Evolutionary conservation across 1,139 yeast species (phyloP).

Genomic region (Blastobotrys apis): DNA sequence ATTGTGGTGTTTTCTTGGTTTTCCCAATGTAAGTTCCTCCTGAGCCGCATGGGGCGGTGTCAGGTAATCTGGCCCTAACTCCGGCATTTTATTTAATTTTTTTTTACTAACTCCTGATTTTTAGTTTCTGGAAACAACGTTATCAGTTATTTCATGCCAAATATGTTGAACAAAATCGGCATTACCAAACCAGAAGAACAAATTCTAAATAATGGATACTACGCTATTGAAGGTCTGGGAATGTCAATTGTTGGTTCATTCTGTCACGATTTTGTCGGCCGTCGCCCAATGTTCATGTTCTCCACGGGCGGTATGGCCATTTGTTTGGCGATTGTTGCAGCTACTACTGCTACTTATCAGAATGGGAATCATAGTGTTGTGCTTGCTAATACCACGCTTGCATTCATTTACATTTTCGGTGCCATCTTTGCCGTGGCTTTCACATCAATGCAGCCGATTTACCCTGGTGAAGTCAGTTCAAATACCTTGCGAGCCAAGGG

Average conservation of each 20-base stretch:
- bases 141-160: constrained; percentile 15
- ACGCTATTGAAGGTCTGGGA: constrained; percentile 14
- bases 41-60: not conserved
- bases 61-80: not conserved
- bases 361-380: constrained; percentile 8
- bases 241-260: constrained; percentile 19
- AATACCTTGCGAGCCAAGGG: constrained; percentile 36
- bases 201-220: constrained; percentile 17
- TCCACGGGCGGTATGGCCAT: constrained; percentile 15
- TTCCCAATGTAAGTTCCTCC: constrained; percentile 10
- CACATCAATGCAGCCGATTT: constrained; percentile 30
- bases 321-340: constrained; percentile 22
- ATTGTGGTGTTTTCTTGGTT: constrained; percentile 16
- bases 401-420: constrained; percentile 23
- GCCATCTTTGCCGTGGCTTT: constrained; percentile 19
- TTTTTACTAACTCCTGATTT: not conserved
- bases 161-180: constrained; percentile 16
- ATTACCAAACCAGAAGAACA: constrained; percentile 15
- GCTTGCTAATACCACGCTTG: constrained; percentile 19
- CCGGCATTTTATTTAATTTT: not conserved
- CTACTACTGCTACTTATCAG: constrained; percentile 18
- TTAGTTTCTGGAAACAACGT: constrained; percentile 19
- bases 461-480: constrained; percentile 37
- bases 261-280: constrained; percentile 19
- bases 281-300: constrained; percentile 20